phyloP scores from a whole-genome alignment of 2,329 filamentous ascomycete species.

The Aspergillus sp. region DNA sequence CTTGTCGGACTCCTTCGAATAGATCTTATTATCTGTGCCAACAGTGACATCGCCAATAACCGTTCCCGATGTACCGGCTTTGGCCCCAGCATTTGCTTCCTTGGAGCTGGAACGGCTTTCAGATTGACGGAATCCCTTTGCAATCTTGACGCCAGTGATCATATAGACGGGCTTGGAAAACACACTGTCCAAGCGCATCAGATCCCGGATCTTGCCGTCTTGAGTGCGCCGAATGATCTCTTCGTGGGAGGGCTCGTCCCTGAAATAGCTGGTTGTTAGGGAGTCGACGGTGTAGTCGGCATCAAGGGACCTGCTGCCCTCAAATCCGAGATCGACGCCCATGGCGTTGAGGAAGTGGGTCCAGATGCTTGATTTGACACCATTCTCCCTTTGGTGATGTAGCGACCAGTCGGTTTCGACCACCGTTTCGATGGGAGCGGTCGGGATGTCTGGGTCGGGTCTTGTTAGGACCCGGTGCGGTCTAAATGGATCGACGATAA shows the following conservation, averaged over 20 bases:
- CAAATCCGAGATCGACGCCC: not conserved
- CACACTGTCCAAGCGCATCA: not conserved
- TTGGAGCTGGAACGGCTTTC: not conserved
- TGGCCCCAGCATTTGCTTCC: not conserved
- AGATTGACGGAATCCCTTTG: not conserved
- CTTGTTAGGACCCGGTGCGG: not conserved
- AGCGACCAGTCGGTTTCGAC: not conserved
- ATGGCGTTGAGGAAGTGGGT: not conserved
- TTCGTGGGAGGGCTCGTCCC: not conserved
- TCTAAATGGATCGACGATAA: not conserved
- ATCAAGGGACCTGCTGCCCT: not conserved
- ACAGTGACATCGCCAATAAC: not conserved
- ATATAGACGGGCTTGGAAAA: not conserved
- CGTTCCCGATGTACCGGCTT: not conserved
- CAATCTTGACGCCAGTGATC: not conserved
- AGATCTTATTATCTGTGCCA: not conserved
- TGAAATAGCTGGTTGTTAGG: not conserved
- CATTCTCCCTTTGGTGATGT: not conserved
- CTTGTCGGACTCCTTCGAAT: not conserved
- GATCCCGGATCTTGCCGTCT: not conserved
- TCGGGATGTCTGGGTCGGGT: not conserved
- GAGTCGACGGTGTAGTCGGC: not conserved
- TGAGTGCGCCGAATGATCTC: not conserved
- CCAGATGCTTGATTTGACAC: not conserved
- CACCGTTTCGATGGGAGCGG: not conserved